phyloP scores from a whole-genome alignment of 1,284 basidiomycete species.

The Ceratobasidium sp. region DNA sequence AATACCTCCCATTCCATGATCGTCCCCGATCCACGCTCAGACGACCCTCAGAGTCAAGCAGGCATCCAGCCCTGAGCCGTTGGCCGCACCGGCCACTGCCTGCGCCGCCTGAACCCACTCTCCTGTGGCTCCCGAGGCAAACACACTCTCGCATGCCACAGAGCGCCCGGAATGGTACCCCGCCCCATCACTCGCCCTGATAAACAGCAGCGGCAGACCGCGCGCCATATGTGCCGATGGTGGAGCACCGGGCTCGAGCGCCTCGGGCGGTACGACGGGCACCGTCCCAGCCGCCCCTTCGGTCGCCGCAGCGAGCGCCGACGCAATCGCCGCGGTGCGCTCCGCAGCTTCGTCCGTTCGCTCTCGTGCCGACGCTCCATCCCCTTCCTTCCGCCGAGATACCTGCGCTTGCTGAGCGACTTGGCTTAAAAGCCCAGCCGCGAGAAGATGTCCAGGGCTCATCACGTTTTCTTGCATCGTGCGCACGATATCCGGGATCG shows the following conservation, averaged over 20 bases:
- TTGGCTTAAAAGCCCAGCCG: slow-evolving; percentile 33
- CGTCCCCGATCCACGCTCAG: background rate
- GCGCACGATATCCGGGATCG: slow-evolving; percentile 49
- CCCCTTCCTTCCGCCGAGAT: slow-evolving; percentile 24
- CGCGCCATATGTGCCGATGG: slow-evolving; percentile 60
- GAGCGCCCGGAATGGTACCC: slow-evolving; percentile 85
- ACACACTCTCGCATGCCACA: slow-evolving; percentile 81
- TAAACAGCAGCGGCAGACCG: slow-evolving; percentile 72
- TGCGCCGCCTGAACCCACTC: slow-evolving; percentile 35
- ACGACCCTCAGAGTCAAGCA: slow-evolving; percentile 29
- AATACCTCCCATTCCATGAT: slow-evolving; percentile 8
- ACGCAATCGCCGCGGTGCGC: slow-evolving; percentile 26
- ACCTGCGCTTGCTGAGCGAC: slow-evolving; percentile 34
- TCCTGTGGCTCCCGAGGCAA: slow-evolving; percentile 49
- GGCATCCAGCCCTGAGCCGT: slow-evolving; percentile 13
- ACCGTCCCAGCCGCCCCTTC: slow-evolving; percentile 44
- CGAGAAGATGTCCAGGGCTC: slow-evolving; percentile 34
- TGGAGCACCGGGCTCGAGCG: slow-evolving; percentile 32
- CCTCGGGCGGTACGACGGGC: slow-evolving; percentile 52
- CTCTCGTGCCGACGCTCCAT: slow-evolving; percentile 7
- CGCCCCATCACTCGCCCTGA: slow-evolving; percentile 75
- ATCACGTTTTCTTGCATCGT: slow-evolving; percentile 43
- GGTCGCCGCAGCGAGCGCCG: slow-evolving; percentile 36
- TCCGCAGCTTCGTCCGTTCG: slow-evolving; percentile 25
- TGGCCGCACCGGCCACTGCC: slow-evolving; percentile 18